A percentile compares a stretch with the other conserved stretches of the same genome.
phyloP scores from a whole-genome alignment of 1,284 basidiomycete genomes.

The Lignosus rhinocerotis region DNA sequence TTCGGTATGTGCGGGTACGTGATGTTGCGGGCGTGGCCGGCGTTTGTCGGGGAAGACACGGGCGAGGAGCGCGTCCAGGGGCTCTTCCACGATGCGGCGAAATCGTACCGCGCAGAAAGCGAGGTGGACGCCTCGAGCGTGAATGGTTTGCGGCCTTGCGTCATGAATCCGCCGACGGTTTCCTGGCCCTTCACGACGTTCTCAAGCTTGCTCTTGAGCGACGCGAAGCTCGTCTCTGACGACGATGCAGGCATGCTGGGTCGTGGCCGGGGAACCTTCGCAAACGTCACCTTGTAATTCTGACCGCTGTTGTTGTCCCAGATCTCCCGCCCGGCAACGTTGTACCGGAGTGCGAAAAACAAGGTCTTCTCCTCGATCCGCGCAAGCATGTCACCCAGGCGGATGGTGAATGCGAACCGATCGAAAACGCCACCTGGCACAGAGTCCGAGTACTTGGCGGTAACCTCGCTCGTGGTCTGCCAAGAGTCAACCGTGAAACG shows the following conservation, averaged over 20 bases:
- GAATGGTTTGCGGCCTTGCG: slow-evolving; percentile 24
- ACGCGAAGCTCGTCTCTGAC: slow-evolving; percentile 37
- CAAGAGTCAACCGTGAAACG: slow-evolving; percentile 94
- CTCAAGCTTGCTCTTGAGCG: slow-evolving; percentile 57
- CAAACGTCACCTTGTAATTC: slow-evolving; percentile 79
- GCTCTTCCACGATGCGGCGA: slow-evolving; percentile 48
- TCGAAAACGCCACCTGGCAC: slow-evolving; percentile 62
- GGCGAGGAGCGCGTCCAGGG: slow-evolving; percentile 39
- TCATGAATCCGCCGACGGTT: slow-evolving; percentile 28
- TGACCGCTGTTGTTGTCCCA: slow-evolving; percentile 91
- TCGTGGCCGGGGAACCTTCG: slow-evolving; percentile 30
- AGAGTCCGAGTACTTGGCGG: slow-evolving; percentile 75
- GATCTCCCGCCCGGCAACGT: slow-evolving; percentile 67
- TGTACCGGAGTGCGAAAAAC: slow-evolving; percentile 80
- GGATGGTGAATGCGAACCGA: slow-evolving; percentile 67
- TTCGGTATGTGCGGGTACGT: slow-evolving; percentile 41
- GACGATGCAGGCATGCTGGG: slow-evolving; percentile 27
- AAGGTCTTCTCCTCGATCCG: slow-evolving; percentile 87
- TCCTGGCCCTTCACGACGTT: slow-evolving; percentile 49
- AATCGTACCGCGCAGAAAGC: slow-evolving; percentile 56
- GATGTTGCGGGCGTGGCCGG: slow-evolving; percentile 31
- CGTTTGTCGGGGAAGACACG: slow-evolving; percentile 7
- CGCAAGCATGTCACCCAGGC: slow-evolving; percentile 60
- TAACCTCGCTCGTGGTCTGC: slow-evolving; percentile 95
- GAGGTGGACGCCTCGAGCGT: slow-evolving; percentile 36